These are phyloP conservation scores for Chimonanthus salicifolius DNA, from an alignment of 164 flowering plant genomes.

Conservation along the genomic window DNA sequence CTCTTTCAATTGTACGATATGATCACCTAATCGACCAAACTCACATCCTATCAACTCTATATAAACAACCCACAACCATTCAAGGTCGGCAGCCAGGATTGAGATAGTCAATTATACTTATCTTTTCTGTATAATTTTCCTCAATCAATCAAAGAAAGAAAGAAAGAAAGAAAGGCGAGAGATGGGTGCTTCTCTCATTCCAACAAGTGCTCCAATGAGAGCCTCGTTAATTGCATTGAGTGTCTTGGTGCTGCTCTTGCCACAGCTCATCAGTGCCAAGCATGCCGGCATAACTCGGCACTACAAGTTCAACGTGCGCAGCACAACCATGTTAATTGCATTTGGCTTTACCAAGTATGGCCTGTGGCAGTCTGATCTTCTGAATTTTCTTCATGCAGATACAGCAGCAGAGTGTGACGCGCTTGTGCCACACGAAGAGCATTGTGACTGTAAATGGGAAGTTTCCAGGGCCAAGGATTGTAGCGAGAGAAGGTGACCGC, in stretches of 20 bases:
- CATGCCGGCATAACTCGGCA: conserved; percentile 28
- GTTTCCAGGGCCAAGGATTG: conserved; percentile 55
- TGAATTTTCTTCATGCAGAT: conserved; percentile 28
- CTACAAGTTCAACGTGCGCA: conserved; percentile 32
- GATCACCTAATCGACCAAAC: conserved; percentile 28
- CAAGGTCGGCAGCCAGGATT: not conserved
- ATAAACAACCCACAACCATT: conserved; percentile 8
- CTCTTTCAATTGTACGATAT: not conserved
- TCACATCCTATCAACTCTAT: conserved; percentile 11
- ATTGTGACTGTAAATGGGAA: conserved; percentile 56
- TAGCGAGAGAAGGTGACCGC: conserved; percentile 61
- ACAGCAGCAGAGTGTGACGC: conserved; percentile 40
- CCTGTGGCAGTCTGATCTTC: not conserved
- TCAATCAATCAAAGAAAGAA: not conserved
- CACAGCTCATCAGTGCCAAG: conserved; percentile 14
- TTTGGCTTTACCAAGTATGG: not conserved
- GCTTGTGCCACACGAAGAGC: conserved; percentile 61
- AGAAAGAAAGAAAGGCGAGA: not conserved
- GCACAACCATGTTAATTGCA: not conserved
- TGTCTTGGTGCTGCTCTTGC: conserved; percentile 12
- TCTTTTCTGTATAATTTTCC: too few species aligned
- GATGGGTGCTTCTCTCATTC: conserved; percentile 4
- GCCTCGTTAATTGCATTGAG: conserved; percentile 12
- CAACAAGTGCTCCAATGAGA: not conserved
- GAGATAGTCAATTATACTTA: not conserved